phyloP scores from a whole-genome alignment of 129 eudicot species.

The Glebionis coronaria region DNA sequence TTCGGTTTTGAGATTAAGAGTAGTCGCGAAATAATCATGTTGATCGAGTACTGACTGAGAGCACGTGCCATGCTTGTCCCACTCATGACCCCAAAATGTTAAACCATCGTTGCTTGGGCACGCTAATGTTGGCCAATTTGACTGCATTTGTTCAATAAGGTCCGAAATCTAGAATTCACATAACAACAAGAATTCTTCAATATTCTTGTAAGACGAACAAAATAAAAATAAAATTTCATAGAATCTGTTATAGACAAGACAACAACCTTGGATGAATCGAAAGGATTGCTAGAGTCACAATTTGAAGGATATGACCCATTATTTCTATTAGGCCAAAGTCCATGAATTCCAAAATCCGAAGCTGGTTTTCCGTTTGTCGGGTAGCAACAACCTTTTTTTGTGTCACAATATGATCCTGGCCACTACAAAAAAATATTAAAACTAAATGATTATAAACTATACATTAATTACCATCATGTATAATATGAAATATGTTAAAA shows the following conservation, averaged over 20 bases:
- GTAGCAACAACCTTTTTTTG: constrained; percentile 66
- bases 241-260: background rate
- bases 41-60: constrained; percentile 58
- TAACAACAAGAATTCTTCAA: background rate
- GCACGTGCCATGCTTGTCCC: constrained; percentile 93
- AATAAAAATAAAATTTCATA: background rate
- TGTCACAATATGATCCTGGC: constrained; percentile 79
- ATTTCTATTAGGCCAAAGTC: constrained; percentile 80
- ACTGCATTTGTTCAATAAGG: constrained; percentile 42
- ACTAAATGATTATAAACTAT: background rate
- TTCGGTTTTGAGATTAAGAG: constrained; percentile 53
- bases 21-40: constrained; percentile 54
- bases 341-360: constrained; percentile 75
- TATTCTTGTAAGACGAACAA: background rate
- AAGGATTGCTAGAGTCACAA: constrained; percentile 54
- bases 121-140: constrained; percentile 73
- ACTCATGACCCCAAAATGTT: constrained; percentile 81
- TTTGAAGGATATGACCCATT: constrained; percentile 69
- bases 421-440: constrained; percentile 39
- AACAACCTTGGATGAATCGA: constrained; percentile 60
- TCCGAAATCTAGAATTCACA: constrained; percentile 47
- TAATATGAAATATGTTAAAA: too few species aligned
- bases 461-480: too few species aligned
- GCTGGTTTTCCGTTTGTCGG: constrained; percentile 67
- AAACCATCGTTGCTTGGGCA: constrained; percentile 67